phyloP scores from a whole-genome alignment of 352 stramenopile genomes.

The Globisporangium recalcitrans region DNA sequence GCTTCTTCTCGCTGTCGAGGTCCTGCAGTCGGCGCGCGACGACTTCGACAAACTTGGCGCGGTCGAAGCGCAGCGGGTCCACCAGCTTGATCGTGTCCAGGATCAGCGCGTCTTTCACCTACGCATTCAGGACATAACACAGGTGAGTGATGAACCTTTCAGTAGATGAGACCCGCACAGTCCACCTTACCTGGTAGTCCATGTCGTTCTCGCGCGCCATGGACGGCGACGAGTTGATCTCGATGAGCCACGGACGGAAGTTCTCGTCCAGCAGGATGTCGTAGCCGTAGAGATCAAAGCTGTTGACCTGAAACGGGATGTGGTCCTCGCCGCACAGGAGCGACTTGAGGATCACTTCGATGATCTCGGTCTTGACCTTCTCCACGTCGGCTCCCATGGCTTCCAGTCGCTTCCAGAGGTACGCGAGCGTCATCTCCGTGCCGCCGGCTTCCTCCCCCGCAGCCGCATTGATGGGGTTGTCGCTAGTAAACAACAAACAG shows the following conservation, averaged over 20 bases:
- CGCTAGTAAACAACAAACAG: neutral
- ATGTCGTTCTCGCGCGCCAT: constrained; percentile 85
- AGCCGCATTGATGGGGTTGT: constrained; percentile 39
- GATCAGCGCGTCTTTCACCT: constrained; percentile 89
- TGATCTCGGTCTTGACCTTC: constrained; percentile 61
- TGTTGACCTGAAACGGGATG: constrained; percentile 88
- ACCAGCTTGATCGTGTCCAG: constrained; percentile 85
- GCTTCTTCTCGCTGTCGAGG: constrained; percentile 44
- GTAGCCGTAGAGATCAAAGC: constrained; percentile 94
- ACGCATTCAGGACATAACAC: neutral
- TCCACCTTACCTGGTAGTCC: constrained; percentile 44
- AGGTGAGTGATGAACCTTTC: too few species aligned
- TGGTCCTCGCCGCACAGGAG: constrained; percentile 85
- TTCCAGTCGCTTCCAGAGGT: constrained; percentile 67
- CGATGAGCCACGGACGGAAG: constrained; percentile 91
- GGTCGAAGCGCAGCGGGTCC: constrained; percentile 78
- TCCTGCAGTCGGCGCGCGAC: constrained; percentile 58
- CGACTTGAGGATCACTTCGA: constrained; percentile 83
- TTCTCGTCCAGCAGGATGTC: constrained; percentile 91
- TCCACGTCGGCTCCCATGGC: constrained; percentile 63
- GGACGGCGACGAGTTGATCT: constrained; percentile 94
- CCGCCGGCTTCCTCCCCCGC: constrained; percentile 46
- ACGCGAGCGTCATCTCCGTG: constrained; percentile 80
- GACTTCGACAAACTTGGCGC: constrained; percentile 57
- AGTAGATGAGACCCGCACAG: neutral